Evolutionary conservation across 2,329 filamentous ascomycete genomes (phyloP).

Genomic region (Didymella arachidicola): DNA sequence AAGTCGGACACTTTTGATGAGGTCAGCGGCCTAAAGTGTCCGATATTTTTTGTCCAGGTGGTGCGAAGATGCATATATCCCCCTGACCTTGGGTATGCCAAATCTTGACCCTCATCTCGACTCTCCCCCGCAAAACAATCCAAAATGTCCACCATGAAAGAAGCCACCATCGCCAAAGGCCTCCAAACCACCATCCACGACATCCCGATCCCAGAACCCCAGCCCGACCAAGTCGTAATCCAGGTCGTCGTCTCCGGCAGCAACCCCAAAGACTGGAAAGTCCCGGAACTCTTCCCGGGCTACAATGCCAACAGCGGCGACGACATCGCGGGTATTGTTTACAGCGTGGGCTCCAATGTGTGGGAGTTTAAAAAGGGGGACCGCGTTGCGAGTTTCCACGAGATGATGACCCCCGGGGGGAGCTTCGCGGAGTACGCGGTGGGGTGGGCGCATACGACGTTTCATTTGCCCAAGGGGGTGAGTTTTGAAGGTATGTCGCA

Average conservation of each 20-base stretch:
- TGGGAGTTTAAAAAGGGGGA: constrained; percentile 66
- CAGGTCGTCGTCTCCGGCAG: constrained; percentile 51
- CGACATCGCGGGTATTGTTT: constrained; percentile 64
- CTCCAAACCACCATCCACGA: constrained; percentile 50
- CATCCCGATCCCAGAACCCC: constrained; percentile 42
- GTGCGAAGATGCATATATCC: constrained; percentile 12
- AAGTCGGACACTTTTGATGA: no score
- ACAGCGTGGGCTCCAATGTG: constrained; percentile 63
- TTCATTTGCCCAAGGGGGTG: constrained; percentile 60
- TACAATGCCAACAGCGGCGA: constrained; percentile 58
- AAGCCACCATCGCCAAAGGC: constrained; percentile 49
- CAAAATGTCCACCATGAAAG: constrained; percentile 50
- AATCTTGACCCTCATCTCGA: no score
- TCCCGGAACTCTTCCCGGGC: constrained; percentile 26
- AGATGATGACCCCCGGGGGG: constrained; percentile 61
- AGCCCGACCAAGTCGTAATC: constrained; percentile 49
- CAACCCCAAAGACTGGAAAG: constrained; percentile 61
- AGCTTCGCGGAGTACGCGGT: constrained; percentile 69
- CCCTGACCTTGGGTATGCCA: not conserved
- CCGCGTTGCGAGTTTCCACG: constrained; percentile 64
- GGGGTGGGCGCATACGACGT: constrained; percentile 63
- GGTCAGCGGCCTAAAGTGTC: no score
- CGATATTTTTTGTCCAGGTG: no score
- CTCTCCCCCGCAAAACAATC: not conserved
- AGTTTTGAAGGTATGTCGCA: constrained; percentile 59